Evolutionary conservation across 129 eudicot species (phyloP).

Genomic region (Logfia minima): DNA sequence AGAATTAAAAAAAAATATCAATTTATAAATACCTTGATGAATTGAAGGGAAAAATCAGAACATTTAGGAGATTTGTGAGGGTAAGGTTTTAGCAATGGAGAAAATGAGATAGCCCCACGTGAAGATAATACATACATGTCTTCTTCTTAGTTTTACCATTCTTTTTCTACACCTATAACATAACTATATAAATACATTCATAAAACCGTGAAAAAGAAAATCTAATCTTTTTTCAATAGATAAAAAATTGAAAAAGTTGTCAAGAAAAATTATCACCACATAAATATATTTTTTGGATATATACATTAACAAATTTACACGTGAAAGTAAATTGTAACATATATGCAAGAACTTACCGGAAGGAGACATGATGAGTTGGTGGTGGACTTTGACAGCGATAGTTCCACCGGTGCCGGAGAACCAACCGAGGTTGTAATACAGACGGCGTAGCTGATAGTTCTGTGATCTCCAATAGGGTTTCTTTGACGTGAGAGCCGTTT

Average conservation of each 20-base stretch:
- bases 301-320: not conserved
- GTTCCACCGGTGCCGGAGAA: constrained; percentile 89
- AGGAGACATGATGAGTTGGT: constrained; percentile 73
- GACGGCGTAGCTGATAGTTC: constrained; percentile 60
- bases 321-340: not conserved
- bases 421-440: constrained; percentile 64
- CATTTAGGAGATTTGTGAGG: constrained; percentile 72
- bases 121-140: constrained; percentile 86
- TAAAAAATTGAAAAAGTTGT: too few species aligned
- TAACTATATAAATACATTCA: too few species aligned
- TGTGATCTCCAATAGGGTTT: constrained; percentile 51
- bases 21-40: constrained; percentile 54
- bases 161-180: too few species aligned
- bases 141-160: constrained; percentile 20
- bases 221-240: too few species aligned
- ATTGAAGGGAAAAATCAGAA: constrained; percentile 66
- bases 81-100: constrained; percentile 66
- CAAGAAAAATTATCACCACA: constrained; percentile 27
- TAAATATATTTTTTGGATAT: not conserved
- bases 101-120: constrained; percentile 50
- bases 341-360: constrained; percentile 38
- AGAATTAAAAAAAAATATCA: not conserved
- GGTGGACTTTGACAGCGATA: constrained; percentile 72
- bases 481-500: constrained; percentile 48
- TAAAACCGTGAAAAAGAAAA: too few species aligned